These are phyloP conservation scores for Saksenaea oblongispora DNA, from an alignment of 371 early-diverging fungal species.

Conservation along the genomic window DNA sequence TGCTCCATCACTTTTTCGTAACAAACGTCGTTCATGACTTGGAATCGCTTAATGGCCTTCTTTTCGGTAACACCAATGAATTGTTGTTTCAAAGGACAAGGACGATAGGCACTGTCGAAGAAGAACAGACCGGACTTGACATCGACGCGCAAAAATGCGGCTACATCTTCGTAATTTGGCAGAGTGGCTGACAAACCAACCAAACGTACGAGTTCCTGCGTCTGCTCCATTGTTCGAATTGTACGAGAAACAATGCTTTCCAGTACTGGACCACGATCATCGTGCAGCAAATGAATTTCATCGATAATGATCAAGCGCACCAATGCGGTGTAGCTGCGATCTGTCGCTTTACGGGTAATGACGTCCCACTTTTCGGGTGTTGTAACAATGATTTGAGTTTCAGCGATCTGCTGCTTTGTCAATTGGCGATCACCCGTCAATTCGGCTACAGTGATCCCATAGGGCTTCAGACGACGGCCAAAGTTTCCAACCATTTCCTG, in stretches of 20 bases:
- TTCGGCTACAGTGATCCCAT: conserved; percentile 93
- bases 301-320: conserved; percentile 98
- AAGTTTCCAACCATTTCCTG: conserved; percentile 98
- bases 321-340: conserved; percentile 87
- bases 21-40: conserved; percentile 94
- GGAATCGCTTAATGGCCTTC: conserved; percentile 91
- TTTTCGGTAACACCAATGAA: conserved; percentile 96
- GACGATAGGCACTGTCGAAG: conserved; percentile 94
- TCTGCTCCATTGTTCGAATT: conserved; percentile 86
- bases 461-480: conserved; percentile 70
- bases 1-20: conserved; percentile 94
- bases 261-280: conserved; percentile 98
- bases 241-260: conserved; percentile 97
- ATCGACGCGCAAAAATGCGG: conserved; percentile 92
- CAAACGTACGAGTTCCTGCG: conserved; percentile 90
- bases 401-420: conserved; percentile 91
- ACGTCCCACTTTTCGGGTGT: conserved; percentile 99
- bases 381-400: conserved; percentile 97
- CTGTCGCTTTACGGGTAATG: conserved; percentile 95
- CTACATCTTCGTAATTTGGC: conserved; percentile 98
- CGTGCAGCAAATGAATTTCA: conserved; percentile 99
- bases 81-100: conserved; percentile 94
- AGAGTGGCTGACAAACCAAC: conserved; percentile 99
- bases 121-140: conserved; percentile 82
- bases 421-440: conserved; percentile 98